A percentile compares a stretch with the other conserved stretches of the same genome.
phyloP scores from a whole-genome alignment of 2,329 filamentous ascomycete species.

The Claviceps paspali region DNA sequence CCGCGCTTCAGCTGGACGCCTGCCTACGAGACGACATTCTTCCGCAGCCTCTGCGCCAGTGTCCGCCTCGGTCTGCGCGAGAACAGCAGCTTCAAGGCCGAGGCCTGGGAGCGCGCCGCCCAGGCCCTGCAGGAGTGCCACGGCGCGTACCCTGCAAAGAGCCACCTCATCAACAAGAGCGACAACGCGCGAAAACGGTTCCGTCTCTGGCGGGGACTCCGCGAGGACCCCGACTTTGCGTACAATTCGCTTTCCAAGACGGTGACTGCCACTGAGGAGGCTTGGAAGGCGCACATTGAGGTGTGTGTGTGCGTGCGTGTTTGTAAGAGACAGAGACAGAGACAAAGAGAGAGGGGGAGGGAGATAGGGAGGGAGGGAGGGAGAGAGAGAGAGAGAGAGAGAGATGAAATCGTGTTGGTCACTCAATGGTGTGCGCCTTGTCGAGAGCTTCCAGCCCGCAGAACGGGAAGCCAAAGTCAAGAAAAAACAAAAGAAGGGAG shows the following conservation, averaged over 20 bases:
- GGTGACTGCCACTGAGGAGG: constrained; percentile 40
- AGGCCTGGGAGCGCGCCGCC: constrained; percentile 44
- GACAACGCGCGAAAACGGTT: constrained; percentile 49
- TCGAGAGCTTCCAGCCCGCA: no score
- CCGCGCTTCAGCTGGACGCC: constrained; percentile 46
- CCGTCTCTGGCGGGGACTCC: constrained; percentile 42
- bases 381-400: not conserved
- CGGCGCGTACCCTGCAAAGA: constrained; percentile 42
- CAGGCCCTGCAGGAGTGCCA: constrained; percentile 38
- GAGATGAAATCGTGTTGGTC: no score
- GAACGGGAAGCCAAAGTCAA: no score
- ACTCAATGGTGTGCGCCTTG: no score
- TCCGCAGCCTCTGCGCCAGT: constrained; percentile 43
- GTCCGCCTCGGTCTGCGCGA: constrained; percentile 40
- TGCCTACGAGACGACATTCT: constrained; percentile 44
- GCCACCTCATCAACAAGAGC: constrained; percentile 47
- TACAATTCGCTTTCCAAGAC: constrained; percentile 35
- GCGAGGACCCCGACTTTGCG: constrained; percentile 40
- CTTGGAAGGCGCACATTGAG: constrained; percentile 41
- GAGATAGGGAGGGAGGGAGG: no score
- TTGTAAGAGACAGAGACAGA: no score
- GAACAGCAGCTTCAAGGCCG: constrained; percentile 45
- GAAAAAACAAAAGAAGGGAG: not conserved
- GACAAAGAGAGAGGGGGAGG: no score
- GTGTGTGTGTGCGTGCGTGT: no score